Evolutionary conservation across 2,329 filamentous ascomycete species (phyloP).

Genomic region (Stachybotrys echinatus): DNA sequence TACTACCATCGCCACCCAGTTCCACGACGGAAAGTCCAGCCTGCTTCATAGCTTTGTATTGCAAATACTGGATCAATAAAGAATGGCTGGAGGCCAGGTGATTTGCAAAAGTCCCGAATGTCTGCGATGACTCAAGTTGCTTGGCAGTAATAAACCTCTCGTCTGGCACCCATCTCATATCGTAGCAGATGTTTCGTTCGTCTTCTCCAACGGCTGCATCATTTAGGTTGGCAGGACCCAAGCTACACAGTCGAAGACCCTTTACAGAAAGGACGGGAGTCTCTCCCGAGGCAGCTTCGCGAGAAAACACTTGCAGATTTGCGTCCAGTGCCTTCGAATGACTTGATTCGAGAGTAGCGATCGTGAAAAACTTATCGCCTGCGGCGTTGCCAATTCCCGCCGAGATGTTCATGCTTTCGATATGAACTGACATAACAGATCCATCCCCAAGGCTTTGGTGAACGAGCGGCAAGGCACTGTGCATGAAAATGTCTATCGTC

Average conservation of each 20-base stretch:
- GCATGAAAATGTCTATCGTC: slow-evolving; percentile 21
- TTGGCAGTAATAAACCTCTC: slow-evolving; percentile 3
- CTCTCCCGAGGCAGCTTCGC: neutral
- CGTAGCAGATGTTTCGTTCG: slow-evolving; percentile 2
- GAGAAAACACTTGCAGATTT: neutral
- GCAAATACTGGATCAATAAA: neutral
- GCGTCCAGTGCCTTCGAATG: neutral
- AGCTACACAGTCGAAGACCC: slow-evolving; percentile 1
- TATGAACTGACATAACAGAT: slow-evolving; percentile 1
- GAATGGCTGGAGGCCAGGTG: neutral
- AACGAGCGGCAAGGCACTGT: slow-evolving; percentile 8
- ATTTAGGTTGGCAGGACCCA: neutral
- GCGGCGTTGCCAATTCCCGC: neutral
- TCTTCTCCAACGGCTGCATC: neutral
- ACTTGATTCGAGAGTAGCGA: neutral
- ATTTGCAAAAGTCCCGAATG: neutral
- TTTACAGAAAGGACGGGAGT: neutral
- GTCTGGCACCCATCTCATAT: slow-evolving; percentile 5
- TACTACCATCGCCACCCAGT: neutral
- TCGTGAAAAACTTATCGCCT: neutral
- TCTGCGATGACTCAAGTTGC: neutral
- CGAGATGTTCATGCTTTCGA: slow-evolving; percentile 1
- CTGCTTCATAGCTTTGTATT: slow-evolving; percentile 3
- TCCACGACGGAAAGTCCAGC: neutral
- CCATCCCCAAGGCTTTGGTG: slow-evolving; percentile 1